These are phyloP conservation scores for Apiospora rasikravindrae DNA, from an alignment of 2,329 filamentous ascomycete genomes.

Conservation along the genomic window DNA sequence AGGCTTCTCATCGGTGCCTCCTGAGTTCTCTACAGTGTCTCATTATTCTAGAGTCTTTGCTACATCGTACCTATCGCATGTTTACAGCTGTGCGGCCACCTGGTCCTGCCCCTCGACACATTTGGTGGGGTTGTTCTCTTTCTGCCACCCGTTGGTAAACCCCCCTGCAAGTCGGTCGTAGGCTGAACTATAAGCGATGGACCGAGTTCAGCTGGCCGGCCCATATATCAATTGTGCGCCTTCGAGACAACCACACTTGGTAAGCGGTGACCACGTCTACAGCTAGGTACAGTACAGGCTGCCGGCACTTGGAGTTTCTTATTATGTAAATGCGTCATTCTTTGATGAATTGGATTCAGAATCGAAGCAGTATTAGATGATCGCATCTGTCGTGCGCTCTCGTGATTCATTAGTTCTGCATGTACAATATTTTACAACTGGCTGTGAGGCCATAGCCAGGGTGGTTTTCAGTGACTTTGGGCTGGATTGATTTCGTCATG, in stretches of 20 bases:
- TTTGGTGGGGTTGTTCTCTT: constrained; percentile 12
- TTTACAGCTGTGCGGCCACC: neutral
- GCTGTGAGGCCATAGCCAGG: neutral
- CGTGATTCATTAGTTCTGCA: neutral
- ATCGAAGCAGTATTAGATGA: neutral
- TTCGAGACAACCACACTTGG: neutral
- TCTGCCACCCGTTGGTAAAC: neutral
- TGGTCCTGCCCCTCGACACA: neutral
- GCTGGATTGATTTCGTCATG: neutral
- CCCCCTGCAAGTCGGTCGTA: neutral
- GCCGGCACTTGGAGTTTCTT: neutral
- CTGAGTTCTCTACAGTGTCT: neutral
- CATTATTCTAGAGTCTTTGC: neutral
- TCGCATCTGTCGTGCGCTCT: neutral
- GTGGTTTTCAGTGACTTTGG: neutral
- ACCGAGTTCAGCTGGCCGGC: neutral
- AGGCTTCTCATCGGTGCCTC: neutral
- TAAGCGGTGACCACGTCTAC: constrained; percentile 19
- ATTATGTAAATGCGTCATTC: neutral
- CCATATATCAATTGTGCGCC: constrained; percentile 19
- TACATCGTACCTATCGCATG: neutral
- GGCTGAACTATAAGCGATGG: neutral
- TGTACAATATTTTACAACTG: constrained; percentile 5
- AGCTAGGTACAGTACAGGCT: neutral
- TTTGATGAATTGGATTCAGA: neutral